phyloP scores from a whole-genome alignment of 805 yeast genomes.

The Ogataea henricii region DNA sequence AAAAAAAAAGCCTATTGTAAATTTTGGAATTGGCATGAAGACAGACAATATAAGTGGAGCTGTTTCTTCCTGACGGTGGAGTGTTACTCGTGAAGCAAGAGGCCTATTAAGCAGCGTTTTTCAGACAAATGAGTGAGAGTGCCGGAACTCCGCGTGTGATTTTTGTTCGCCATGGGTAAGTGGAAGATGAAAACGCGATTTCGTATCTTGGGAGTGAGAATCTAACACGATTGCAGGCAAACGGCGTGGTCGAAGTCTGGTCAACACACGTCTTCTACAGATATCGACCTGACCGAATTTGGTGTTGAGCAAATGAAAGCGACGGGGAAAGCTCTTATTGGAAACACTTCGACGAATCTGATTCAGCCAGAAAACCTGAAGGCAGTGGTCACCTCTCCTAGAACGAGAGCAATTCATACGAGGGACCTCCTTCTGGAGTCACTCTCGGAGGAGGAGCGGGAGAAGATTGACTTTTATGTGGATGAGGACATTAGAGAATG shows the following conservation, averaged over 20 bases:
- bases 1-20: conserved; percentile 3
- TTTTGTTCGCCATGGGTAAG: conserved; percentile 70
- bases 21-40: neutral
- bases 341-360: conserved; percentile 49
- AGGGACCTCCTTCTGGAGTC: conserved; percentile 60
- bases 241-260: conserved; percentile 97
- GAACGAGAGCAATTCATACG: conserved; percentile 77
- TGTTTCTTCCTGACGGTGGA: neutral
- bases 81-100: neutral
- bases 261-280: conserved; percentile 87
- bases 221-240: conserved; percentile 44
- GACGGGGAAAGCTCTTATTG: conserved; percentile 73
- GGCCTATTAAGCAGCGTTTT: neutral
- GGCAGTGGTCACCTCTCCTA: conserved; percentile 76
- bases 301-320: conserved; percentile 77
- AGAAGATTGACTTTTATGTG: conserved; percentile 45
- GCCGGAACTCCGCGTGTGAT: conserved; percentile 61
- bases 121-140: neutral
- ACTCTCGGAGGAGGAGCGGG: conserved; percentile 44
- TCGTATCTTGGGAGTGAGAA: neutral
- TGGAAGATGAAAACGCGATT: neutral
- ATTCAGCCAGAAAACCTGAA: conserved; percentile 66
- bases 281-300: conserved; percentile 70
- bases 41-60: neutral
- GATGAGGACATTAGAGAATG: conserved; percentile 85